phyloP scores from a whole-genome alignment of 2,329 filamentous ascomycete genomes.

The Claviceps arundinis region DNA sequence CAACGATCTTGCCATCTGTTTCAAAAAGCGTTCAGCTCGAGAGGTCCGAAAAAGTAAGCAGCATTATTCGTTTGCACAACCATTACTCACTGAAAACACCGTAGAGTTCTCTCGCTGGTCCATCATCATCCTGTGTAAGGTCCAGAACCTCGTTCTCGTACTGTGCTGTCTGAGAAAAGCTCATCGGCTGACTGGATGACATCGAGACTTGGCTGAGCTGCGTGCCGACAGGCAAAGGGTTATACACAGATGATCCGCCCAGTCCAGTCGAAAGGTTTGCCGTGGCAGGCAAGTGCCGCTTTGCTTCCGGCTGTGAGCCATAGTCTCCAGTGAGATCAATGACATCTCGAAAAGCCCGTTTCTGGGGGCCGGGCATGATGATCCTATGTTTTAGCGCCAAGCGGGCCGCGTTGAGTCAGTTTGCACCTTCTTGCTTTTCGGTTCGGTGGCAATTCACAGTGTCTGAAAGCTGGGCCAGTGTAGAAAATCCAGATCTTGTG shows the following conservation, averaged over 20 bases:
- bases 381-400: background rate
- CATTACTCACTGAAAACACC: constrained; percentile 27
- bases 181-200: constrained; percentile 4
- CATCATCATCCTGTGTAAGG: constrained; percentile 30
- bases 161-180: constrained; percentile 1
- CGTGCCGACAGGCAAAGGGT: background rate
- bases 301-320: constrained; percentile 11
- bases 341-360: constrained; percentile 21
- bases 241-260: constrained; percentile 10
- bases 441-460: background rate
- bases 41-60: background rate
- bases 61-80: background rate
- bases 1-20: constrained; percentile 35
- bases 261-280: constrained; percentile 6
- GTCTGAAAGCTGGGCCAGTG: background rate
- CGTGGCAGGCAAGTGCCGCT: constrained; percentile 14
- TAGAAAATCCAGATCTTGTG: background rate
- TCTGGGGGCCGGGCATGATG: constrained; percentile 12
- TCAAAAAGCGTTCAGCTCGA: background rate
- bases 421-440: background rate
- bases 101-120: constrained; percentile 30
- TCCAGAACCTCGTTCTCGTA: constrained; percentile 28
- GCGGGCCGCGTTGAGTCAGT: background rate
- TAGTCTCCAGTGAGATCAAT: constrained; percentile 30
- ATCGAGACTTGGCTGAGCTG: constrained; percentile 1